phyloP scores from a whole-genome alignment of 495 filamentous ascomycete genomes.

The Aspergillus carlsbadensis region DNA sequence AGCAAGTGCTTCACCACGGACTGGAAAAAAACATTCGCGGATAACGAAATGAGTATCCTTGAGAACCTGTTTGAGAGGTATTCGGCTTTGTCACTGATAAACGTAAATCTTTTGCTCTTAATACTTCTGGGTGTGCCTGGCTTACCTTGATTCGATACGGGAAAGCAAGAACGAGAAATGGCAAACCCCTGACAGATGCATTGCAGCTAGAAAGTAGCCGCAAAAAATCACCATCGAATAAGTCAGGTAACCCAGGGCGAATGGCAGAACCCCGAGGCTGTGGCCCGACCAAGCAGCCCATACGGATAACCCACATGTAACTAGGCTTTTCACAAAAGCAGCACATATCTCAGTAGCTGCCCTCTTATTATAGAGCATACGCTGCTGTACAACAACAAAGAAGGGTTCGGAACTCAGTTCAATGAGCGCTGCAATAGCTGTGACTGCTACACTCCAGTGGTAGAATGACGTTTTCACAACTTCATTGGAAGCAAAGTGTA shows the following conservation, averaged over 20 bases:
- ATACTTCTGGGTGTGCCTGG: background rate
- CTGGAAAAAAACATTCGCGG: constrained; percentile 81
- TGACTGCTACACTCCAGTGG: constrained; percentile 60
- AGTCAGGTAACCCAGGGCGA: constrained; percentile 81
- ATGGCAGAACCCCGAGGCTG: constrained; percentile 76
- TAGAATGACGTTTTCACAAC: constrained; percentile 61
- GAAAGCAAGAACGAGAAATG: constrained; percentile 58
- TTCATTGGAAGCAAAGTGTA: constrained; percentile 52
- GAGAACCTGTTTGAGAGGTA: constrained; percentile 67
- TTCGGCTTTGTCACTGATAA: constrained; percentile 25
- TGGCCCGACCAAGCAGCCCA: constrained; percentile 48
- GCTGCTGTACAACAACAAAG: constrained; percentile 80
- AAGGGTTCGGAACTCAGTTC: constrained; percentile 83
- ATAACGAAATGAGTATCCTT: constrained; percentile 61
- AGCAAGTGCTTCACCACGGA: constrained; percentile 85
- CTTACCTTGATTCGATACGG: constrained; percentile 46
- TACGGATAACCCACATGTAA: constrained; percentile 64
- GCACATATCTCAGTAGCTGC: constrained; percentile 78
- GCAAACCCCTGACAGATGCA: constrained; percentile 37
- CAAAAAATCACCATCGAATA: constrained; percentile 67
- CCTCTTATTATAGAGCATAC: constrained; percentile 73
- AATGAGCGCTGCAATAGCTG: constrained; percentile 70
- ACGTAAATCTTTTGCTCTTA: background rate
- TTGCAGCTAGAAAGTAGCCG: constrained; percentile 61
- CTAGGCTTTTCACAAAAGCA: constrained; percentile 70